Base-by-base conservation (phyloP, 257 asterid genomes). In the Orobanche coerulescens region DNA sequence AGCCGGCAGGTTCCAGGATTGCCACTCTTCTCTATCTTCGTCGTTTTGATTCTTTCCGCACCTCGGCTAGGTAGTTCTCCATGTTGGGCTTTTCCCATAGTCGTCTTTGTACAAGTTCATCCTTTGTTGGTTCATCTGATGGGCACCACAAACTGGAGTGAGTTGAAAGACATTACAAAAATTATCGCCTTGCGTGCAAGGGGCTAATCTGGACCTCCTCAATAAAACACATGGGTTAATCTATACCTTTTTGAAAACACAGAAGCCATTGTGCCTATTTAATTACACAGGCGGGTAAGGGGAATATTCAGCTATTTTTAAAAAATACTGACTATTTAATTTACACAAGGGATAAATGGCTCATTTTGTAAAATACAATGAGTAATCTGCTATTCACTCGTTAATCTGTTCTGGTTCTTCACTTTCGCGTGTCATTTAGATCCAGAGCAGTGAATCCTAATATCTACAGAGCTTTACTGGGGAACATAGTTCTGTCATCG, bases 21-120 rank as follows among this genome's bases (percentile, higher is more conserved):
- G 7, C 23, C 44, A 5, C 30, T 56, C 31, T 7, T 58, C 20
- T 47, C 75, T 79, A 91, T 78, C 96, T 82, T 71, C 96, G 81
- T 43, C 95, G 94, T 72, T 85, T 91, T 6, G 96, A 88, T 79
- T 91, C 98, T 79, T 85, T 88, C 51, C 94, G 79, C 90, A 81
- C 76, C 75, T 85, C 98, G 9, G 85, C 82, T 64, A 75, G 49
- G 78, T 88, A 85, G 73, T 73, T 84, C 66, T 85, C 87, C 67
- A 91, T 46, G 85, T 91, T 91, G 77, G 85, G 55, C 73, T 79
- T 91, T 61, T 84, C 82, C 98, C 96, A 91, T 12, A 88, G 82
- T 16, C 86, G 95, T 78, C 83, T 84, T 57, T 81, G 70, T 14
- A 91, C 66, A 46, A 91, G 96, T 71, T 88, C 87, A 31, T 84